phyloP scores from a whole-genome alignment of 2,329 filamentous ascomycete species.

The Fusarium sp. region DNA sequence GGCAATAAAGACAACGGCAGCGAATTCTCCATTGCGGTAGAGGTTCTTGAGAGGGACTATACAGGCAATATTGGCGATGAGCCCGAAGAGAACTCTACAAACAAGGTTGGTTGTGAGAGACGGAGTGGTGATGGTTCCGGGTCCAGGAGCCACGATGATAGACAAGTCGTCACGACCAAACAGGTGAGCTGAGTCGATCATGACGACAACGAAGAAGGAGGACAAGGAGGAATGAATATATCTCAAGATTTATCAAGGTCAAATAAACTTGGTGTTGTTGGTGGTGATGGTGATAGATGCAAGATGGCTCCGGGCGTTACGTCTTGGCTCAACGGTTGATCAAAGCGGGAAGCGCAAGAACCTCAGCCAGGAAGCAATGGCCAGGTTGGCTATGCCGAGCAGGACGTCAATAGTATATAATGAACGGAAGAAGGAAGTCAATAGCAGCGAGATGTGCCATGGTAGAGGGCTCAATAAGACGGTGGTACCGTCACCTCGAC shows the following conservation, averaged over 20 bases:
- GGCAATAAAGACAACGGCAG: conserved; percentile 59
- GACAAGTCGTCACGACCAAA: conserved; percentile 33
- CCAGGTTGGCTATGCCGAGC: conserved; percentile 13
- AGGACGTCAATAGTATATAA: background rate
- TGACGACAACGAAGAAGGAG: background rate
- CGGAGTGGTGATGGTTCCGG: conserved; percentile 41
- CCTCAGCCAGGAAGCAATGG: background rate
- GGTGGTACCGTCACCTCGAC: conserved; percentile 10
- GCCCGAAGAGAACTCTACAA: conserved; percentile 57
- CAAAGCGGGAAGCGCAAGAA: conserved; percentile 27
- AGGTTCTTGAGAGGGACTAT: conserved; percentile 63
- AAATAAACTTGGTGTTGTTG: conserved; percentile 14
- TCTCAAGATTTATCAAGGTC: background rate
- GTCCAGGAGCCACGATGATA: conserved; percentile 33
- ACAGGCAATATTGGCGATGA: conserved; percentile 56
- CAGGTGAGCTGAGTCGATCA: conserved; percentile 28
- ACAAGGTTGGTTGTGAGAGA: conserved; percentile 56
- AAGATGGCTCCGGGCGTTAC: conserved; percentile 6
- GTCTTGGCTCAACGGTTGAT: conserved; percentile 33
- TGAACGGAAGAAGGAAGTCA: background rate
- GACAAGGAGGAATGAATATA: background rate
- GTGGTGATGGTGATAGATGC: conserved; percentile 9
- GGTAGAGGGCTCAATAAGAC: conserved; percentile 17
- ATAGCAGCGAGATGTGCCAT: background rate
- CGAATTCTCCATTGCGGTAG: conserved; percentile 62